Evolutionary conservation across 495 filamentous ascomycete species (phyloP).

Genomic region (Aspergillus ostianus): DNA sequence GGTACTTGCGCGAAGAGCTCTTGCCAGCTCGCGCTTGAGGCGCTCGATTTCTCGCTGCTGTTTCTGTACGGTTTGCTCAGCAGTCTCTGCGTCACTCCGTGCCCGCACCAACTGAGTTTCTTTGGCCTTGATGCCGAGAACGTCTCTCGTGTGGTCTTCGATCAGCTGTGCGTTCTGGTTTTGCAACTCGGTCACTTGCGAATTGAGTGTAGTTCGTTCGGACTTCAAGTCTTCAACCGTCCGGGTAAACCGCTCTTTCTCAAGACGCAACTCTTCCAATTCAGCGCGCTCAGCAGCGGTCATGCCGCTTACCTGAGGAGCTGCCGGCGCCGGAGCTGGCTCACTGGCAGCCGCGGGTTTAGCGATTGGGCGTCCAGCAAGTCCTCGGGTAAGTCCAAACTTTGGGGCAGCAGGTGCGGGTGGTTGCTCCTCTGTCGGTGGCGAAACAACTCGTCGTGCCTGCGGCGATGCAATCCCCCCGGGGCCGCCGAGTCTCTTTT

Average conservation of each 20-base stretch:
- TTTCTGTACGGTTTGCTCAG: slow-evolving; percentile 77
- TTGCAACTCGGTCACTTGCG: slow-evolving; percentile 82
- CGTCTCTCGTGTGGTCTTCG: slow-evolving; percentile 94
- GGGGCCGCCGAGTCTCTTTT: slow-evolving; percentile 63
- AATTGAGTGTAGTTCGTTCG: slow-evolving; percentile 69
- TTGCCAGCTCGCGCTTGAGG: slow-evolving; percentile 72
- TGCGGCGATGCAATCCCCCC: slow-evolving; percentile 64
- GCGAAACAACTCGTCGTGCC: slow-evolving; percentile 49
- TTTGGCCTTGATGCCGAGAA: slow-evolving; percentile 95
- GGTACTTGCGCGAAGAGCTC: slow-evolving; percentile 44
- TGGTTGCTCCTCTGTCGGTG: slow-evolving; percentile 56
- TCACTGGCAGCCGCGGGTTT: slow-evolving; percentile 59
- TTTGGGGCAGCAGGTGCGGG: slow-evolving; percentile 60
- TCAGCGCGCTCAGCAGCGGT: slow-evolving; percentile 78
- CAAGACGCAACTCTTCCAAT: slow-evolving; percentile 79
- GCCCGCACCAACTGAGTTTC: slow-evolving; percentile 95
- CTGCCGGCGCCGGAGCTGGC: slow-evolving; percentile 39
- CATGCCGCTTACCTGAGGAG: slow-evolving; percentile 58
- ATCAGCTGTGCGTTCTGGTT: slow-evolving; percentile 96
- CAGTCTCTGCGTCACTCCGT: slow-evolving; percentile 82
- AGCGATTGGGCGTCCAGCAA: slow-evolving; percentile 83
- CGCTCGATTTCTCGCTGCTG: slow-evolving; percentile 88
- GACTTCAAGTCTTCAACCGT: slow-evolving; percentile 72
- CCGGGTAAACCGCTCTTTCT: slow-evolving; percentile 72
- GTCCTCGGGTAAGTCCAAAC: slow-evolving; percentile 67